These are phyloP conservation scores for Colletotrichum neosansevieriae DNA, from an alignment of 2,329 filamentous ascomycete genomes.

Conservation along the genomic window DNA sequence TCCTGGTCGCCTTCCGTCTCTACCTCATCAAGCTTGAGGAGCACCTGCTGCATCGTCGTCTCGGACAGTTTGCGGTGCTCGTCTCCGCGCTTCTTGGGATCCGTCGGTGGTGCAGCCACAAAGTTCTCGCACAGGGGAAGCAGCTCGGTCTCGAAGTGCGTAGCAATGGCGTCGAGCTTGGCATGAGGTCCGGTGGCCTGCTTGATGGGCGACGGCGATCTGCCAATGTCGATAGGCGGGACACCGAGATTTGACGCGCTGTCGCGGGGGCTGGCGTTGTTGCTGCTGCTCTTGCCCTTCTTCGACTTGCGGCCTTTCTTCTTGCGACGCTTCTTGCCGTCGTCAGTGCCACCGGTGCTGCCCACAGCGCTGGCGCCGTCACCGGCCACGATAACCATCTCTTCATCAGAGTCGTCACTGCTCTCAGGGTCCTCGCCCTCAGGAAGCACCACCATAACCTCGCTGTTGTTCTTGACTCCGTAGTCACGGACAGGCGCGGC, in stretches of 20 bases:
- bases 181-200: slow-evolving; percentile 60
- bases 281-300: slow-evolving; percentile 51
- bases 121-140: slow-evolving; percentile 75
- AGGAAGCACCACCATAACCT: slow-evolving; percentile 64
- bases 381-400: slow-evolving; percentile 62
- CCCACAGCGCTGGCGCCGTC: slow-evolving; percentile 46
- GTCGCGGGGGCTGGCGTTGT: slow-evolving; percentile 56
- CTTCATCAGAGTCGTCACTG: slow-evolving; percentile 55
- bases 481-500: slow-evolving; percentile 69
- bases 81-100: slow-evolving; percentile 76
- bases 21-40: slow-evolving; percentile 82
- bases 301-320: slow-evolving; percentile 49
- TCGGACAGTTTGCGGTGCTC: slow-evolving; percentile 82
- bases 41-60: slow-evolving; percentile 79
- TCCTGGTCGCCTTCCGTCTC: slow-evolving; percentile 78
- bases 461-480: slow-evolving; percentile 70
- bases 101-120: slow-evolving; percentile 70
- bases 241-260: slow-evolving; percentile 53
- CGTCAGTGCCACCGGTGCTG: slow-evolving; percentile 43
- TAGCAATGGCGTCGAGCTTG: slow-evolving; percentile 75
- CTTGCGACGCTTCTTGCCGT: slow-evolving; percentile 52
- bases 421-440: slow-evolving; percentile 55
- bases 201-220: slow-evolving; percentile 53
- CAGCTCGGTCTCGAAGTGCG: slow-evolving; percentile 73
- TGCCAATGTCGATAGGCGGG: slow-evolving; percentile 50